Evolutionary conservation across 2,329 filamentous ascomycete genomes (phyloP), one percentile per base, ranked within the genome.

Genomic region (Didymella arachidicola): DNA sequence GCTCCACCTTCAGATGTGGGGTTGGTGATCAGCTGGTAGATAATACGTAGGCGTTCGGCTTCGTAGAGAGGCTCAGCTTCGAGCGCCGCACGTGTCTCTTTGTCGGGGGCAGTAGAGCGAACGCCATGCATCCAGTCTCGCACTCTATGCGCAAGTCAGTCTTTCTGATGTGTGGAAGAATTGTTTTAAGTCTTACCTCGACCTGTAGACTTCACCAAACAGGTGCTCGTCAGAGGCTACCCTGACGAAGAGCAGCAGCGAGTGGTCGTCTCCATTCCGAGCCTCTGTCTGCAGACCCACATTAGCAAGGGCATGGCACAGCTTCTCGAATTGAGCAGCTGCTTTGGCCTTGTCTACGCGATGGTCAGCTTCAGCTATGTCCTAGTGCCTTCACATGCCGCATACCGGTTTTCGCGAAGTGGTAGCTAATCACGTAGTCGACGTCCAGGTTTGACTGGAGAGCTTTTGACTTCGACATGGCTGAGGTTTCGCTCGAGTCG

Each of bases 101-200:
- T 89, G 55, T 87, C 85, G 0, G 94, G 94, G 34, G 92, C 88
- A 19, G 87, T 85, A 48, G 90, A 85, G 62, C 92, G 89, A 53
- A 97, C 89, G 51, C 93, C 93, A 74, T 95, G 90, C 32, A 98
- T 86, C 92, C 93, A 99, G 79, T 98, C 95, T 73, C 93, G 91
- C 18, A 97, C 88, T 64, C 95, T 90, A 50, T 18, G 57, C 22
- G 1, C 22, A 10, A 14, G 26, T 54, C n/a, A 59, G 27, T 3
- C 25, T 8, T 46, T n/a, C 25, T 29, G 14, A 8, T 46, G 5
- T 22, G 3, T 3, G 22, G 0, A 25, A 14, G 16, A 14, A 2
- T n/a, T 16, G 6, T 34, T 6, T 70, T 1, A n/a, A 36, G 14
- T 7, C 32, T 34, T 73, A 87, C 87, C 87, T 87, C 55, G 91